Percentiles rank a stretch among this genome's conserved stretches.
Conservation (phyloP, 768 basidiomycete species). For the Tulasnella sp. region DNA sequence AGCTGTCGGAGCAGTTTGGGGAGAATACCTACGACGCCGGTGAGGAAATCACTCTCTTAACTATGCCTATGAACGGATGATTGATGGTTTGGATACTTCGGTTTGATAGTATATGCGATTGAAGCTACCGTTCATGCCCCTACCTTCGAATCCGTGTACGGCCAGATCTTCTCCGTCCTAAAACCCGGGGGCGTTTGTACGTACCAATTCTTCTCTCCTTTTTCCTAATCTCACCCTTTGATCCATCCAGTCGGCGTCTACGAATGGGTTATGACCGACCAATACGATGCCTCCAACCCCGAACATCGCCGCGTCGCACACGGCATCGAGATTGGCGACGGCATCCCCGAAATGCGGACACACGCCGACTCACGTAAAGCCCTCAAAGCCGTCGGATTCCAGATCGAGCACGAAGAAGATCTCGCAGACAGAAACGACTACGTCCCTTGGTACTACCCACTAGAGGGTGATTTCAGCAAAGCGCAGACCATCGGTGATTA, state of each 20-base stretch:
- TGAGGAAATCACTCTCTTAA: too few relatives aligned
- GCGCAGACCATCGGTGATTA: constrained; percentile 92
- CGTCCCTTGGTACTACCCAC: constrained; percentile 90
- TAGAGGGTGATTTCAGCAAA: constrained; percentile 87
- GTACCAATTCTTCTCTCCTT: too few relatives aligned
- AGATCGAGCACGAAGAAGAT: constrained; percentile 85
- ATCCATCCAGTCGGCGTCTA: constrained; percentile 59
- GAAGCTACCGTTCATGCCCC: constrained; percentile 98
- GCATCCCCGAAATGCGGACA: constrained; percentile 94
- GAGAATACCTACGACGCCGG: constrained; percentile 91
- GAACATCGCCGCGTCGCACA: constrained; percentile 85
- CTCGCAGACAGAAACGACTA: constrained; percentile 71
- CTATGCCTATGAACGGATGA: too few relatives aligned
- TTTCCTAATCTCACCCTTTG: too few relatives aligned
- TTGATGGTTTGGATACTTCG: too few relatives aligned
- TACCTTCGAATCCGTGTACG: constrained; percentile 92
- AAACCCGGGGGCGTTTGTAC: constrained; percentile 82
- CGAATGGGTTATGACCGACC: constrained; percentile 98
- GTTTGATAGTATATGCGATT: constrained; percentile 71
- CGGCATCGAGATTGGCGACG: constrained; percentile 86
- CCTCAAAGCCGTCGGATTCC: constrained; percentile 71
- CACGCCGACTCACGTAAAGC: constrained; percentile 60
- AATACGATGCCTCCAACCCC: constrained; percentile 80
- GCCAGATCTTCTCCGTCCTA: constrained; percentile 82
- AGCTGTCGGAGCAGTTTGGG: constrained; percentile 81